Evolutionary conservation across 2,329 filamentous ascomycete genomes (phyloP).

Genomic region (Xylariaceae sp.): DNA sequence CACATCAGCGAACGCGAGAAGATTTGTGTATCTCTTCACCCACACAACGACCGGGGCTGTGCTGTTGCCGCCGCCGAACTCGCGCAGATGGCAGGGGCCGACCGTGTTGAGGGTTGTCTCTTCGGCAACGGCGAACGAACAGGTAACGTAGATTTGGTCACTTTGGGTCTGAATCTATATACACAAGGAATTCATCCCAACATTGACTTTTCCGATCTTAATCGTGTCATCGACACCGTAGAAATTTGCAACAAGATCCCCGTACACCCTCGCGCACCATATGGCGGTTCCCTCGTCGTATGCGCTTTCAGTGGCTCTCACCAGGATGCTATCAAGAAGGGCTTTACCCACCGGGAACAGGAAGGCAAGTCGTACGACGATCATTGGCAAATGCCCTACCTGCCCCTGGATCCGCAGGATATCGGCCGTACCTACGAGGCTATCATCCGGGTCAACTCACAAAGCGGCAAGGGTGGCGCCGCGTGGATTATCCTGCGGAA

Average conservation of each 20-base stretch:
- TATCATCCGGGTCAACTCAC: slow-evolving; percentile 95
- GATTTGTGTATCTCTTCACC: slow-evolving; percentile 83
- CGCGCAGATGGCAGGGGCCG: slow-evolving; percentile 93
- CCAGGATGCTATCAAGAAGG: slow-evolving; percentile 96
- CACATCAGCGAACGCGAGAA: slow-evolving; percentile 82
- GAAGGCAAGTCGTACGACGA: slow-evolving; percentile 57
- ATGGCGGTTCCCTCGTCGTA: slow-evolving; percentile 83
- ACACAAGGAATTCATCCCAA: slow-evolving; percentile 83
- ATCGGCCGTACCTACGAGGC: slow-evolving; percentile 97
- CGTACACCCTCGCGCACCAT: slow-evolving; percentile 82
- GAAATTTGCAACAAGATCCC: slow-evolving; percentile 95
- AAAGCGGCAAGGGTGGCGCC: slow-evolving; percentile 89
- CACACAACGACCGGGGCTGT: slow-evolving; percentile 91
- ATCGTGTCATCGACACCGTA: slow-evolving; percentile 78
- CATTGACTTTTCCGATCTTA: slow-evolving; percentile 89
- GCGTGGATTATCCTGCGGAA: slow-evolving; percentile 91
- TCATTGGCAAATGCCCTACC: slow-evolving; percentile 82
- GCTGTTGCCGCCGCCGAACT: slow-evolving; percentile 86
- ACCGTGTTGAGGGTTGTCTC: slow-evolving; percentile 88
- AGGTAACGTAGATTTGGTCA: slow-evolving; percentile 92
- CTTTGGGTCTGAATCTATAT: slow-evolving; percentile 87
- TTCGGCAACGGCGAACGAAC: slow-evolving; percentile 95
- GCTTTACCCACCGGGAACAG: slow-evolving; percentile 67
- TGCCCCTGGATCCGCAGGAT: slow-evolving; percentile 87
- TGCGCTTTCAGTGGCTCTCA: slow-evolving; percentile 89